Evolutionary conservation across 176 grass and related monocot species (phyloP), one percentile per base, ranked within the genome.

Genomic region (Canna indica): DNA sequence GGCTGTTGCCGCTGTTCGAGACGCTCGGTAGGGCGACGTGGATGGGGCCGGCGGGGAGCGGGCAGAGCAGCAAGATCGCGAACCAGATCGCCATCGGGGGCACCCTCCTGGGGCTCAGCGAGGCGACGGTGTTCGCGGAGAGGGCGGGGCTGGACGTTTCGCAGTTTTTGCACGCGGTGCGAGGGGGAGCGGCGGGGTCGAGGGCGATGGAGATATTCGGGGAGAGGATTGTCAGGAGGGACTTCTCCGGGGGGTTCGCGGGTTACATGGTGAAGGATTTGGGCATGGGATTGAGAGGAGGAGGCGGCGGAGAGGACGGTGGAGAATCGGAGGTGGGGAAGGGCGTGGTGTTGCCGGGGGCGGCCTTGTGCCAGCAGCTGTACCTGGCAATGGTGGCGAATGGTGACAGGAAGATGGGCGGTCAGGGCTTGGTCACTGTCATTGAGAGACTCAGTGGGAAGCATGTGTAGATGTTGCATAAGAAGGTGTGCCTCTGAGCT

Each of bases 31-130:
- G 47, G 77, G 81, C 67, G 6, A 99, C 86, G 27, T 81, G 80
- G 77, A 90, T 97, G 89, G 94, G 94, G 73, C 75, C 72, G 0
- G 61, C 86, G 0, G 84, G 94, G 17, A 87, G 86, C 59, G 86
- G 94, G 0, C 89, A 93, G 75, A 86, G 82, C 86, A 88, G 86
- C 71, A 99, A 99, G 81, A 99, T 99, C 25, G 94, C 86, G 1
- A 99, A 93, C 53, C 89, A 90, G 84, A 82, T 93, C 68, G 67
- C 84, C 5, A 90, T 80, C 46, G 82, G 79, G 0, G 88, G 88
- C 6, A 67, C 50, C 10, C 56, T 90, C 62, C 68, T 88, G 28
- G 94, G 89, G 7, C 73, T 75, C 41, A 65, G 69, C 34, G 86
- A 99, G 82, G 76, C 86, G 28, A 69, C 90, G 36, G 72, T 84